Conservation (phyloP, 2,329 filamentous ascomycete species). For the Leptosphaerulina australis region DNA sequence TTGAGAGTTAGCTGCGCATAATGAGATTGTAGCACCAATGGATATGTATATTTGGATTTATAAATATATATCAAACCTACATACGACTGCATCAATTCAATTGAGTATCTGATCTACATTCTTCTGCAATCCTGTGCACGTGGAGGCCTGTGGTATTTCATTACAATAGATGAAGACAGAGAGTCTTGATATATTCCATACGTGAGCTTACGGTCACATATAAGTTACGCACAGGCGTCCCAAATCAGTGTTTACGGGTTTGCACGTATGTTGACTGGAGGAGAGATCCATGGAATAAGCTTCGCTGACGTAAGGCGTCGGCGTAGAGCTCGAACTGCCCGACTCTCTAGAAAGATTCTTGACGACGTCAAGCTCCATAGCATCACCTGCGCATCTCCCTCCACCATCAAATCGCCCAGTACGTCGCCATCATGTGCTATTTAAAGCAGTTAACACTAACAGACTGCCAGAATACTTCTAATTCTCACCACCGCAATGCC, state of each 20-base stretch:
- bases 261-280: neutral
- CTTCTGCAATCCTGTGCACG: neutral
- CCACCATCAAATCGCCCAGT: constrained; percentile 13
- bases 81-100: neutral
- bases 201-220: too few relatives aligned
- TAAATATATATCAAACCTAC: constrained; percentile 5
- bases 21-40: neutral
- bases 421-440: neutral
- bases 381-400: constrained; percentile 14
- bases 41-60: neutral
- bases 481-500: constrained; percentile 30
- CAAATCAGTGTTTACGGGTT: too few relatives aligned
- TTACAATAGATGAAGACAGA: neutral
- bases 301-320: constrained; percentile 5
- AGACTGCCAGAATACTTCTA: neutral
- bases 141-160: neutral
- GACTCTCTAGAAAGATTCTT: constrained; percentile 32
- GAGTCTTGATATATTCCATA: neutral
- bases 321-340: constrained; percentile 9
- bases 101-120: neutral
- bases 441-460: neutral
- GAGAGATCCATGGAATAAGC: neutral
- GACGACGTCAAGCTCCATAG: constrained; percentile 29
- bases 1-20: neutral
- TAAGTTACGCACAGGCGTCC: too few relatives aligned